phyloP scores from a whole-genome alignment of 2,329 filamentous ascomycete genomes.

The Sporothrix dimorphospora region DNA sequence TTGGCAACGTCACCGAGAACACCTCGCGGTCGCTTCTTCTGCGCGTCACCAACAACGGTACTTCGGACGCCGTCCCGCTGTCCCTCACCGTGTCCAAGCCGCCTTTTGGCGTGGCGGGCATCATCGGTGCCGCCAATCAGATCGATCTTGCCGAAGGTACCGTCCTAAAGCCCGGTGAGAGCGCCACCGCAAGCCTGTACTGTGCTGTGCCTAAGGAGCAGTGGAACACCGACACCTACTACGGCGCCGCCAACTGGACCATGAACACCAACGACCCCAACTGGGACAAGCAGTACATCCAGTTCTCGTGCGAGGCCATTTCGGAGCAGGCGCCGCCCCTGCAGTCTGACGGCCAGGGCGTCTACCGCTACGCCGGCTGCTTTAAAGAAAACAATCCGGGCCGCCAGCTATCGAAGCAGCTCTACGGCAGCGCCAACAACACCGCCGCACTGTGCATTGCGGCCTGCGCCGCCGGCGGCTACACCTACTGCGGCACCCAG shows the following conservation, averaged over 20 bases:
- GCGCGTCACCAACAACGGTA: conserved; percentile 58
- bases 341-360: conserved; percentile 47
- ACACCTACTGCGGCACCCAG: conserved; percentile 52
- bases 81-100: conserved; percentile 64
- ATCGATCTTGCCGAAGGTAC: conserved; percentile 63
- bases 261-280: conserved; percentile 60
- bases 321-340: conserved; percentile 57
- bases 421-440: conserved; percentile 47
- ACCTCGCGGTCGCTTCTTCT: conserved; percentile 52
- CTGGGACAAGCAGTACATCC: conserved; percentile 56
- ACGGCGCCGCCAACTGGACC: conserved; percentile 55
- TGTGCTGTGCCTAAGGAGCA: conserved; percentile 61
- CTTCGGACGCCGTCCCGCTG: conserved; percentile 52
- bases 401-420: conserved; percentile 51
- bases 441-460: conserved; percentile 52
- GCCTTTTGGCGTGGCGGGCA: conserved; percentile 58
- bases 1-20: conserved; percentile 60
- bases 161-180: conserved; percentile 52
- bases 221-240: conserved; percentile 58
- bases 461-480: conserved; percentile 44
- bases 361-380: conserved; percentile 59
- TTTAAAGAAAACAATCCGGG: conserved; percentile 60
- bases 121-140: conserved; percentile 58
- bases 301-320: conserved; percentile 56
- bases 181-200: conserved; percentile 54